Evolutionary conservation across 257 asterid genomes (phyloP).

Genomic region (Mentha longifolia): DNA sequence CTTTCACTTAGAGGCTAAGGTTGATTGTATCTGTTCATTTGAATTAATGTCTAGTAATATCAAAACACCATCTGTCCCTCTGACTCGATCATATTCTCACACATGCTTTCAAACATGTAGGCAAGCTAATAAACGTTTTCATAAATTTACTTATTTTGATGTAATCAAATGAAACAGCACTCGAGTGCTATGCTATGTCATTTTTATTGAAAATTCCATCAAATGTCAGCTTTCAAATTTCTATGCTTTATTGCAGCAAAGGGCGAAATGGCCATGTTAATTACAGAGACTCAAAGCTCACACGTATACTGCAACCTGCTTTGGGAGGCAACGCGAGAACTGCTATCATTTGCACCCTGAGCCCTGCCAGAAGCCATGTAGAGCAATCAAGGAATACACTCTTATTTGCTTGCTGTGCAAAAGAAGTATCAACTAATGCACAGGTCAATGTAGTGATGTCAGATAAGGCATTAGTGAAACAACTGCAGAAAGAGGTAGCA

Average conservation of each 20-base stretch:
- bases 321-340: conserved; percentile 99
- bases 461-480: conserved; percentile 98
- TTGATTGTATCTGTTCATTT: conserved; percentile 3
- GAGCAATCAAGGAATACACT: conserved; percentile 98
- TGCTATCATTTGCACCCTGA: conserved; percentile 78
- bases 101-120: background rate
- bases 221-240: conserved; percentile 10
- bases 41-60: background rate
- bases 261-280: conserved; percentile 92
- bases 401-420: conserved; percentile 92
- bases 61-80: conserved; percentile 5
- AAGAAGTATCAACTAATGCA: conserved; percentile 96
- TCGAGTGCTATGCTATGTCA: background rate
- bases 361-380: conserved; percentile 94
- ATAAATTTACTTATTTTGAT: conserved; percentile 5
- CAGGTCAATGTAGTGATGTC: conserved; percentile 98
- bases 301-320: conserved; percentile 94
- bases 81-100: background rate
- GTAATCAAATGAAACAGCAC: conserved; percentile 17
- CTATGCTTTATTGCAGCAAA: conserved; percentile 66
- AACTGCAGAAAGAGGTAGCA: conserved; percentile 94
- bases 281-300: conserved; percentile 96
- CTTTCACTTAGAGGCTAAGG: conserved; percentile 7
- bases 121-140: conserved; percentile 12
- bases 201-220: conserved; percentile 5